Evolutionary conservation across 1,284 basidiomycete species (phyloP).

Genomic region (Phlebopus sp.): DNA sequence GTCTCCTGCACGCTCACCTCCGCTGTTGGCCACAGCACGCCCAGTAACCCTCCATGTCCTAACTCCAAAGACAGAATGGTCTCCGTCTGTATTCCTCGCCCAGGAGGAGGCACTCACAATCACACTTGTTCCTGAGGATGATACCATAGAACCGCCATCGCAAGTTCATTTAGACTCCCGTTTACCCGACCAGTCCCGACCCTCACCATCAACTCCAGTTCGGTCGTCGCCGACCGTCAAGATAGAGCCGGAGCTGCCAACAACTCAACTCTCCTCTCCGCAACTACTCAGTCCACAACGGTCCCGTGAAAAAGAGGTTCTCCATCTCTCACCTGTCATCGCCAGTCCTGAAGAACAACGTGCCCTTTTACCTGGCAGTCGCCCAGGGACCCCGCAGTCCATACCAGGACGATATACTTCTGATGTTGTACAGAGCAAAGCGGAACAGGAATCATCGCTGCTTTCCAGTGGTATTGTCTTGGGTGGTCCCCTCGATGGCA

Average conservation of each 20-base stretch:
- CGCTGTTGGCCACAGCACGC: conserved; percentile 5
- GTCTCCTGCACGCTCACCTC: background rate
- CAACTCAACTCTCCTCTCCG: background rate
- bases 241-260: conserved; percentile 1
- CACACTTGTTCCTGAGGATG: background rate
- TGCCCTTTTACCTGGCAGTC: too few species aligned
- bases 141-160: background rate
- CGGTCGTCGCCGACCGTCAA: background rate
- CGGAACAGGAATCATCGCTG: background rate
- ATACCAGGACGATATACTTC: background rate
- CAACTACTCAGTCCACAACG: background rate
- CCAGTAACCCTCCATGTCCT: background rate
- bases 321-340: background rate
- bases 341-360: conserved; percentile 4
- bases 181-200: background rate
- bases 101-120: background rate
- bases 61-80: background rate
- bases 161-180: background rate
- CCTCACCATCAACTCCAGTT: background rate
- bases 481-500: background rate
- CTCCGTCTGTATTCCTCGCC: background rate
- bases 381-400: too few species aligned
- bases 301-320: background rate
- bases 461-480: background rate
- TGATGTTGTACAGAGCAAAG: background rate